phyloP scores from a whole-genome alignment of 257 asterid species.

The Nyctanthes arbortristis region DNA sequence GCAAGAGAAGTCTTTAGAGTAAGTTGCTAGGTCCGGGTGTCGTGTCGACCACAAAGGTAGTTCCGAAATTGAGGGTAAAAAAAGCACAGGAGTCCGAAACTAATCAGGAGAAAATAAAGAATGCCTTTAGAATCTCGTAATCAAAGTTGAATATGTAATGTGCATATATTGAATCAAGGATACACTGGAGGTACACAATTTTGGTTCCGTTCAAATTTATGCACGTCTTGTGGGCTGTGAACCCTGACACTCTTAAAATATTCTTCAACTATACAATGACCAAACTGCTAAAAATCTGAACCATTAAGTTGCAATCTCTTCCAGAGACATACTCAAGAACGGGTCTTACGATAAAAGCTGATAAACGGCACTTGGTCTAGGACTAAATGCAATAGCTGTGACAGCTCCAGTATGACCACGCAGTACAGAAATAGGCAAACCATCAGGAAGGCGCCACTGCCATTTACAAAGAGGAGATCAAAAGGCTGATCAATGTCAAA shows the following conservation, averaged over 20 bases:
- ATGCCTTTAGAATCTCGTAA: too few relatives aligned
- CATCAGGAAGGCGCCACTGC: slow-evolving; percentile 98
- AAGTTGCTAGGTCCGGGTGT: too few relatives aligned
- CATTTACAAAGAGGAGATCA: slow-evolving; percentile 33
- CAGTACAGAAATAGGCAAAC: slow-evolving; percentile 87
- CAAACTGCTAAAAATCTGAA: too few relatives aligned
- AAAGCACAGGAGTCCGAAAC: too few relatives aligned
- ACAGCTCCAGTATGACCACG: slow-evolving; percentile 96
- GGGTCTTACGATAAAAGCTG: slow-evolving; percentile 89
- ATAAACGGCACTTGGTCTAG: slow-evolving; percentile 75
- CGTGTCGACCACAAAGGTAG: too few relatives aligned
- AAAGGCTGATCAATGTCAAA: slow-evolving; percentile 18
- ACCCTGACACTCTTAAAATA: slow-evolving; percentile 9
- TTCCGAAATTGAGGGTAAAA: too few relatives aligned
- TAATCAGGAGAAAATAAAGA: too few relatives aligned
- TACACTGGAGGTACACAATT: neutral
- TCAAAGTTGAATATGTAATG: neutral
- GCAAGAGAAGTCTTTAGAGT: too few relatives aligned
- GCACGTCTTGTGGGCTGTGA: too few relatives aligned
- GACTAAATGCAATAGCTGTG: slow-evolving; percentile 97
- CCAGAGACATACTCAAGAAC: slow-evolving; percentile 14
- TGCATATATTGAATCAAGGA: neutral
- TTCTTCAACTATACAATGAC: too few relatives aligned
- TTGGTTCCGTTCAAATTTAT: neutral
- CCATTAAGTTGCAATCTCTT: too few relatives aligned